Percentiles rank a stretch among this genome's conserved stretches.
Conservation (phyloP, 768 basidiomycete genomes). For the Cystobasidium onofrii region DNA sequence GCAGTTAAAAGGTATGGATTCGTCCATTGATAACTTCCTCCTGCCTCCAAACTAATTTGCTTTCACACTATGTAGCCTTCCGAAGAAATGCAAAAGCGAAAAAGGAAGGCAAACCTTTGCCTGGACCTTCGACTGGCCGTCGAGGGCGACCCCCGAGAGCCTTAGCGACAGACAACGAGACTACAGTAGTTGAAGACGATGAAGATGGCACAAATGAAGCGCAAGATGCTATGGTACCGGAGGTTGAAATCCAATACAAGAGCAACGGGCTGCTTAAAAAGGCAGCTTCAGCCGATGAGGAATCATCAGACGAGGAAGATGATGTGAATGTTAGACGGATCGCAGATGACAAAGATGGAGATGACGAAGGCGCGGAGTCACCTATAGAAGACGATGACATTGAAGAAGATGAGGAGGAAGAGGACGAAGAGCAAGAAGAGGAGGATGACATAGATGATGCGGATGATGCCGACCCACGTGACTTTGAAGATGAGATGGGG, state of each 20-base stretch:
- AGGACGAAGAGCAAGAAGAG: constrained; percentile 36
- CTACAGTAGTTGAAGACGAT: constrained; percentile 50
- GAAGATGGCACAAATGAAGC: neutral
- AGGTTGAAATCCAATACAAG: constrained; percentile 47
- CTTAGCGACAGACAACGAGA: constrained; percentile 47
- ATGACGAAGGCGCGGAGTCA: constrained; percentile 49
- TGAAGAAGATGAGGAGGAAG: constrained; percentile 47
- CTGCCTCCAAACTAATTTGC: no score
- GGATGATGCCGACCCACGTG: constrained; percentile 6
- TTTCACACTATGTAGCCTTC: neutral
- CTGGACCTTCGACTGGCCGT: neutral
- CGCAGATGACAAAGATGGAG: constrained; percentile 53
- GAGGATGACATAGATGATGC: constrained; percentile 35
- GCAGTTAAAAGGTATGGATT: constrained; percentile 37
- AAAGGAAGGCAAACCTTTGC: neutral
- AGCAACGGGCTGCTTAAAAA: constrained; percentile 50
- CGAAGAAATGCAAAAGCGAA: neutral
- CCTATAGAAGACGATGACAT: constrained; percentile 53
- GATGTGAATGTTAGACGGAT: constrained; percentile 54
- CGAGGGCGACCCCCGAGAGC: neutral
- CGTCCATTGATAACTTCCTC: no score
- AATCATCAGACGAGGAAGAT: constrained; percentile 57
- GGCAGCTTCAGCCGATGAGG: constrained; percentile 49
- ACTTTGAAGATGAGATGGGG: constrained; percentile 11
- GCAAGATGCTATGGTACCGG: constrained; percentile 49